Evolutionary conservation across 495 filamentous ascomycete species (phyloP), one percentile per base, ranked within the genome.

Genomic region (Penicillium flavigenum): DNA sequence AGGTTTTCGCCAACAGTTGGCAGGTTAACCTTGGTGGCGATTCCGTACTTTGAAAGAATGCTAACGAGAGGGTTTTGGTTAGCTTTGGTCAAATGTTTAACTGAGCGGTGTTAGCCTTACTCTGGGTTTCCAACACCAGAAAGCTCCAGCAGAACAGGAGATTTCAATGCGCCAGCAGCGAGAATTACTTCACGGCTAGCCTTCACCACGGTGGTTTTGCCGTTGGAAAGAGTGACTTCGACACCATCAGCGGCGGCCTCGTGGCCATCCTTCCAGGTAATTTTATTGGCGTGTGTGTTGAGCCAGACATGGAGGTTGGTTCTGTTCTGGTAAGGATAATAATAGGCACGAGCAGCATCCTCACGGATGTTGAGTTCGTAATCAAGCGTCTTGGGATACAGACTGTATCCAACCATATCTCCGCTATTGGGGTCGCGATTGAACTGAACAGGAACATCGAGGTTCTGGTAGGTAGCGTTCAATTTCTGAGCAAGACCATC

Each of bases 301-400:
- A 59, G 61, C 64, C 58, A 63, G 14, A 68, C 66, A 54, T 56
- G 64, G 17, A 64, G 56, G 32, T 67, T 62, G 27, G 41, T 61
- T 17, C 66, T 48, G 16, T 62, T 51, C 31, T 69, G 41, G 31
- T 65, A 64, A 19, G 64, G 67, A 16, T 58, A 58, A 27, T 69
- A 64, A 47, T 59, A 61, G 9, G 63, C 68, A 14, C 63, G 61
- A 31, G 67, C 60, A 27, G 62, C 62, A 61, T 66, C 67, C 47
- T 63, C 64, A 12, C 59, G 59, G 31, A 71, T 67, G 50, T 63
- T 68, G 27, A 64, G 42, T 11, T 56, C 42, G 2, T 57, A 63
- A 45, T 66, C 55, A 10, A 66, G 58, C 1, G 64, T 66, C 58
- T 56, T 59, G 11, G 64, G 64, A 31, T 57, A 66, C 11, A 66